Percentiles rank a stretch among this genome's conserved stretches.
phyloP scores from a whole-genome alignment of 1,284 basidiomycete genomes.

The Trametes pubescens region DNA sequence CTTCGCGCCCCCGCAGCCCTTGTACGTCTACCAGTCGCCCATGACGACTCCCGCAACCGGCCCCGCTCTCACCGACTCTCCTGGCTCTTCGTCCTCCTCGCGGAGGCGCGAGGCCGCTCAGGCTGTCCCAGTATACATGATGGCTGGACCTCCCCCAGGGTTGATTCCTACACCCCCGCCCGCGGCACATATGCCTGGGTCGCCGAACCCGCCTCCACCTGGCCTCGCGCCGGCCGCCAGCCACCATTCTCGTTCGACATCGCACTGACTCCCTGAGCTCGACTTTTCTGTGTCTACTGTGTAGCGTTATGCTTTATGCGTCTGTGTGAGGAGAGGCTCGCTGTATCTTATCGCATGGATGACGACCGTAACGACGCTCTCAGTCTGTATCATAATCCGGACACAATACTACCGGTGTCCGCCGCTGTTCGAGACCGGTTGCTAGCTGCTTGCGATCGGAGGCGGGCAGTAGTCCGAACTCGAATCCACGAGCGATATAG shows the following conservation, averaged over 20 bases:
- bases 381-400: conserved; percentile 9
- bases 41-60: conserved; percentile 22
- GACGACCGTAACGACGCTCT: neutral
- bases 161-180: conserved; percentile 30
- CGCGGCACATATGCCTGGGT: conserved; percentile 19
- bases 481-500: conserved; percentile 4
- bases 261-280: conserved; percentile 11
- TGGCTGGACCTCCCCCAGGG: conserved; percentile 37
- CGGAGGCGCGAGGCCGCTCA: conserved; percentile 27
- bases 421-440: conserved; percentile 6
- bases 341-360: conserved; percentile 7
- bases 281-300: neutral
- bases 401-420: conserved; percentile 6
- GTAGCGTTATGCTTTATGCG: conserved; percentile 3
- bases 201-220: conserved; percentile 21
- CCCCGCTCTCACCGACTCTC: conserved; percentile 8
- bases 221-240: conserved; percentile 14
- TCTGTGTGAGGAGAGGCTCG: neutral
- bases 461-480: conserved; percentile 18
- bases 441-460: conserved; percentile 5
- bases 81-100: conserved; percentile 19
- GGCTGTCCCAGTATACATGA: conserved; percentile 40
- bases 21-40: conserved; percentile 39
- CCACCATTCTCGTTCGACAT: conserved; percentile 21
- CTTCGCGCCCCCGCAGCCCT: conserved; percentile 37